Conservation (phyloP, 2,329 filamentous ascomycete species). For the Raffaelea ambrosiae region DNA sequence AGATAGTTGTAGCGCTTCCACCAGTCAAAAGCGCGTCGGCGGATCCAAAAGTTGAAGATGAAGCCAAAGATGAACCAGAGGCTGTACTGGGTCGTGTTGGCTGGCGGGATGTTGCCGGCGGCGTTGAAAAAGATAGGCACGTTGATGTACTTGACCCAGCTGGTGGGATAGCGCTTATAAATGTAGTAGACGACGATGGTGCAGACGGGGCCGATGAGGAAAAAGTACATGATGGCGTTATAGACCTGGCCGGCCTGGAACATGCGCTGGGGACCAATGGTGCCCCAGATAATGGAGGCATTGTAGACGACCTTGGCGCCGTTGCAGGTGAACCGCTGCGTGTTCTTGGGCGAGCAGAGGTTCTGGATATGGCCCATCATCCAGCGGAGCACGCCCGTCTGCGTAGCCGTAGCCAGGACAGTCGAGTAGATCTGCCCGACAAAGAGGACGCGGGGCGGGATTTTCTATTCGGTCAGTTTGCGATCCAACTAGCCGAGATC, state of each 20-base stretch:
- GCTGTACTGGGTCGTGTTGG: conserved; percentile 10
- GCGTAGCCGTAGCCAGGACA: conserved; percentile 38
- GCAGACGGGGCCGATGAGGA: conserved; percentile 32
- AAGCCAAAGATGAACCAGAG: conserved; percentile 32
- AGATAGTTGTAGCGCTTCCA: conserved; percentile 11
- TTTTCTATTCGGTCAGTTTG: conserved; percentile 20
- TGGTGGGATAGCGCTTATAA: conserved; percentile 6
- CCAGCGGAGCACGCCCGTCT: conserved; percentile 26
- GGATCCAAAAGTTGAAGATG: conserved; percentile 51
- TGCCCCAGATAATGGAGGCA: conserved; percentile 46
- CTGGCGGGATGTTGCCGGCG: conserved; percentile 9
- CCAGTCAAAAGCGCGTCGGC: conserved; percentile 45
- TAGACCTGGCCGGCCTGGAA: conserved; percentile 42
- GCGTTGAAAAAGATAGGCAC: conserved; percentile 11
- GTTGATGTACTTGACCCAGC: conserved; percentile 8
- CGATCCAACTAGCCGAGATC: too few species aligned
- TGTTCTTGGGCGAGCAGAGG: conserved; percentile 39
- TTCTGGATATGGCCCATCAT: conserved; percentile 39
- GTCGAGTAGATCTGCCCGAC: conserved; percentile 50
- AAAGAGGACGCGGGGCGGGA: conserved; percentile 52
- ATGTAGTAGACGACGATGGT: conserved; percentile 6
- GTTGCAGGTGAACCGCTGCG: conserved; percentile 42
- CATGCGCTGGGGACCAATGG: conserved; percentile 40
- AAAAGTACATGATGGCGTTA: conserved; percentile 37
- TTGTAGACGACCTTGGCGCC: conserved; percentile 49